A percentile compares a stretch with the other conserved stretches of the same genome.
Evolutionary conservation across 805 yeast genomes (phyloP).

Genomic region (Wickerhamiella sergipiensis): DNA sequence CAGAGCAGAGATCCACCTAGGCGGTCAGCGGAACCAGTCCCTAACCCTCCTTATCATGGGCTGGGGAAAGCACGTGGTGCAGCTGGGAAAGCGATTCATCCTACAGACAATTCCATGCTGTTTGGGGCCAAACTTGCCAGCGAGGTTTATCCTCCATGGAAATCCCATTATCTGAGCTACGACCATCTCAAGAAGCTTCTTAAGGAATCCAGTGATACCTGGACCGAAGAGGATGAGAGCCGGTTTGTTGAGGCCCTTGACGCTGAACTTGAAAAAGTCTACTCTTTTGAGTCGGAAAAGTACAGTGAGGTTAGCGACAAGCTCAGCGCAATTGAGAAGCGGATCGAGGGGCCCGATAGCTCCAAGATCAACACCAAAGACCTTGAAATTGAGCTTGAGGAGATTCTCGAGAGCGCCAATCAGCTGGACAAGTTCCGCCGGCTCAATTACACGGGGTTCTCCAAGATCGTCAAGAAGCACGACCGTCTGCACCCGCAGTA

Average conservation of each 20-base stretch:
- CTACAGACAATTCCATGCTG: conserved; percentile 39
- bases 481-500: conserved; percentile 79
- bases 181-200: conserved; percentile 78
- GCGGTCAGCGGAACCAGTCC: too few species aligned
- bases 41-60: neutral
- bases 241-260: conserved; percentile 66
- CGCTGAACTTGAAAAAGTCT: conserved; percentile 81
- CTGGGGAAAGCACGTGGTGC: conserved; percentile 1
- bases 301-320: conserved; percentile 55
- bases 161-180: conserved; percentile 74
- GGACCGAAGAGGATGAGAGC: conserved; percentile 78
- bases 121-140: conserved; percentile 73
- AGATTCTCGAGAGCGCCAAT: conserved; percentile 57
- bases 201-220: conserved; percentile 39
- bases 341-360: conserved; percentile 31
- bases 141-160: conserved; percentile 86
- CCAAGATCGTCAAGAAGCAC: conserved; percentile 89
- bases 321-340: conserved; percentile 49
- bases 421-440: conserved; percentile 84
- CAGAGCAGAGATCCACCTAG: too few species aligned
- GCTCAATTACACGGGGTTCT: conserved; percentile 86
- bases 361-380: conserved; percentile 34
- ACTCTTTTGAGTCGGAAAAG: conserved; percentile 63
- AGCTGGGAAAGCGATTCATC: neutral
- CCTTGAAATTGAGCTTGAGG: conserved; percentile 62